These are phyloP conservation scores for Podila verticillata DNA, from an alignment of 192 early-diverging fungal genomes.

Conservation along the genomic window DNA sequence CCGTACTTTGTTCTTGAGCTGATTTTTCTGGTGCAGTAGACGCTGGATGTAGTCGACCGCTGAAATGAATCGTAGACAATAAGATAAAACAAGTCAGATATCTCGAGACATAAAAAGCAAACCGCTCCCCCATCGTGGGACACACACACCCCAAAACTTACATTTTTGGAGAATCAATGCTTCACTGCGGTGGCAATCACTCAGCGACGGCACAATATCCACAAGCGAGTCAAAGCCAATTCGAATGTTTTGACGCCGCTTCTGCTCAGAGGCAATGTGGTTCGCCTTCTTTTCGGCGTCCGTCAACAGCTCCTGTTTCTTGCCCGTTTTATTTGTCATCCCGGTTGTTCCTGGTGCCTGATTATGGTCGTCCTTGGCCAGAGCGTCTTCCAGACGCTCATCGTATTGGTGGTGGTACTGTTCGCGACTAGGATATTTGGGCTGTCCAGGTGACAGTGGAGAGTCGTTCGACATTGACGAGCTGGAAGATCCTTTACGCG, in stretches of 20 bases:
- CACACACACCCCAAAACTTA: conserved; percentile 30
- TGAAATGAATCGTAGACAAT: conserved; percentile 20
- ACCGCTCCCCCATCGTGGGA: neutral
- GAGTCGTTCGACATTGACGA: neutral
- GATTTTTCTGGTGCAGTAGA: conserved; percentile 67
- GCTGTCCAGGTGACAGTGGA: neutral
- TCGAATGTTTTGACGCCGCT: conserved; percentile 91
- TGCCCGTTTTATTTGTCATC: conserved; percentile 16
- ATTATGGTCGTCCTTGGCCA: conserved; percentile 11
- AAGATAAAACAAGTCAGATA: neutral
- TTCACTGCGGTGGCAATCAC: conserved; percentile 84
- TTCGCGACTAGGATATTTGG: no score
- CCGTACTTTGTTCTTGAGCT: conserved; percentile 63
- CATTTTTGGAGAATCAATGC: conserved; percentile 87
- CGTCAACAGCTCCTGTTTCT: conserved; percentile 79
- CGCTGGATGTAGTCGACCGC: conserved; percentile 83
- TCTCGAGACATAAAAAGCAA: neutral
- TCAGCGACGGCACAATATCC: conserved; percentile 86
- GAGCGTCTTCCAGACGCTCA: conserved; percentile 8
- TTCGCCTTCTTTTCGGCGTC: conserved; percentile 94
- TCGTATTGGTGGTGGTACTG: neutral
- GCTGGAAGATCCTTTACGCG: neutral
- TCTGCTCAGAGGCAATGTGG: conserved; percentile 96
- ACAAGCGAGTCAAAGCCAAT: conserved; percentile 90
- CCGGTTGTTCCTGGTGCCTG: conserved; percentile 6